Percentiles rank a stretch among this genome's conserved stretches.
phyloP scores from a whole-genome alignment of 1,284 basidiomycete genomes.

The Pascua guehoae region DNA sequence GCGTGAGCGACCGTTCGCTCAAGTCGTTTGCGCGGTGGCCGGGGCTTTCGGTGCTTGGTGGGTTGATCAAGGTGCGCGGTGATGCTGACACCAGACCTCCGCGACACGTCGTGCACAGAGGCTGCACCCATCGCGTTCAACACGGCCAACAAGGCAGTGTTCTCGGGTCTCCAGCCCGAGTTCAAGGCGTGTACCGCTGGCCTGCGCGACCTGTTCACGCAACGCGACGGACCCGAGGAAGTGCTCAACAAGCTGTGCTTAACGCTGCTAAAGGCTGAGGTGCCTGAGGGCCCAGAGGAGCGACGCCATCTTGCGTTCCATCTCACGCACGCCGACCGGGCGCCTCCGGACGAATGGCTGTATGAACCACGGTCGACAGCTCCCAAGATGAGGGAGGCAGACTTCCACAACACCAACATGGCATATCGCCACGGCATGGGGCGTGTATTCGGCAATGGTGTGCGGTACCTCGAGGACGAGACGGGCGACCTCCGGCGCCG shows the following conservation, averaged over 20 bases:
- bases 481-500: not conserved
- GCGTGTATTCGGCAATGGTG: constrained; percentile 27
- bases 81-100: constrained; percentile 24
- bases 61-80: constrained; percentile 8
- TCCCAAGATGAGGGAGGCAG: not conserved
- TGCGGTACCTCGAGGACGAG: constrained; percentile 12
- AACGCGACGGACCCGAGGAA: constrained; percentile 11
- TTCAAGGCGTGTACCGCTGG: constrained; percentile 35
- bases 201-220: constrained; percentile 27
- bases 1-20: constrained; percentile 31
- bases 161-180: constrained; percentile 23
- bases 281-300: not conserved
- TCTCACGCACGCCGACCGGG: constrained; percentile 13
- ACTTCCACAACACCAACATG: not conserved
- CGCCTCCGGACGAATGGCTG: constrained; percentile 4
- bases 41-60: constrained; percentile 36
- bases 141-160: constrained; percentile 19
- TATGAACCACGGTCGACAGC: constrained; percentile 6
- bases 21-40: constrained; percentile 33
- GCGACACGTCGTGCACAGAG: constrained; percentile 37
- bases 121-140: constrained; percentile 30
- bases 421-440: constrained; percentile 27
- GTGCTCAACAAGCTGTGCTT: constrained; percentile 26
- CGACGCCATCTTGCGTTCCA: constrained; percentile 14
- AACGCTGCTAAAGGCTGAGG: constrained; percentile 24